These are phyloP conservation scores for Calamus simplicifolius DNA, from an alignment of 176 grass and related monocot genomes.

Conservation along the genomic window DNA sequence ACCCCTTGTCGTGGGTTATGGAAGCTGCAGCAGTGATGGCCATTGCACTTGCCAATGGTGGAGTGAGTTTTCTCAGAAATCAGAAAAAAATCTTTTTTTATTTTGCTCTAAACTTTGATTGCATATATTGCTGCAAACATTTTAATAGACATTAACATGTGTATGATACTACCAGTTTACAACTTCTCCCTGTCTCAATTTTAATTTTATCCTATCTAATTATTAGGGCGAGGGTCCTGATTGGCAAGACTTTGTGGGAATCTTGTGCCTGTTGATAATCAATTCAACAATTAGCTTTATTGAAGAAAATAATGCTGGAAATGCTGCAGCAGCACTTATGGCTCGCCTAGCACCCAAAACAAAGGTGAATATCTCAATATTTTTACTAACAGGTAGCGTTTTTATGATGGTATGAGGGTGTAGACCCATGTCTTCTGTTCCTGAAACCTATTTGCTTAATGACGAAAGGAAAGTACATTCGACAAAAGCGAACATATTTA, in stretches of 20 bases:
- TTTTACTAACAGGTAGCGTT: background rate
- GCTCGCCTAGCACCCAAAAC: slow-evolving; percentile 50
- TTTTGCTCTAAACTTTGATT: too few relatives aligned
- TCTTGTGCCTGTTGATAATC: slow-evolving; percentile 59
- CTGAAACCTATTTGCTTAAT: too few relatives aligned
- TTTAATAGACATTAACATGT: too few relatives aligned
- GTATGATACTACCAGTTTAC: background rate
- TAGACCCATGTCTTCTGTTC: too few relatives aligned
- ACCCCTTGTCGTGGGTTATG: slow-evolving; percentile 88
- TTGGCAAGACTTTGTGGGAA: slow-evolving; percentile 80
- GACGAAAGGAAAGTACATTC: too few relatives aligned
- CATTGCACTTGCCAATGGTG: slow-evolving; percentile 58
- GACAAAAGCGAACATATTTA: too few relatives aligned
- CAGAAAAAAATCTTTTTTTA: background rate
- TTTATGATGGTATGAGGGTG: too few relatives aligned
- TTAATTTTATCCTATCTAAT: background rate
- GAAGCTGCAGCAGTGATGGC: slow-evolving; percentile 77
- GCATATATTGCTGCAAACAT: too few relatives aligned
- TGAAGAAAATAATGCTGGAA: slow-evolving; percentile 78
- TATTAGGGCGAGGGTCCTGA: slow-evolving; percentile 50
- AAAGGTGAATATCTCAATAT: slow-evolving; percentile 29
- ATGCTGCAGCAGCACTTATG: slow-evolving; percentile 67
- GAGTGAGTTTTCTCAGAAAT: slow-evolving; percentile 37
- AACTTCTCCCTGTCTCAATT: background rate
- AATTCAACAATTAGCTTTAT: slow-evolving; percentile 86